phyloP scores from a whole-genome alignment of 2,329 filamentous ascomycete genomes.

The Cladorrhinum sp. region DNA sequence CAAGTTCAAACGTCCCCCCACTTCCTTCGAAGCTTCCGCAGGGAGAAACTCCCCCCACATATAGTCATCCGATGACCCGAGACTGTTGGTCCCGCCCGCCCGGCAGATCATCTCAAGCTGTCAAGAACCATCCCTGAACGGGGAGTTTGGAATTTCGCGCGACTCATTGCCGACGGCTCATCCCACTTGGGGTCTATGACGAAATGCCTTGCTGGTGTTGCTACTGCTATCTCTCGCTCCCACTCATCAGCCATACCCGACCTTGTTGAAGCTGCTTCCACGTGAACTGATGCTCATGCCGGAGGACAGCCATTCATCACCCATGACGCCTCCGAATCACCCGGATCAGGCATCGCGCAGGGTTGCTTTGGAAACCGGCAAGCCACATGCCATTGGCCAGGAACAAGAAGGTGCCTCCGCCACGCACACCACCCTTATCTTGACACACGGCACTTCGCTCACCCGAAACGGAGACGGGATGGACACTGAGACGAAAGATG shows the following conservation, averaged over 20 bases:
- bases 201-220: background rate
- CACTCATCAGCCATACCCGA: background rate
- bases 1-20: background rate
- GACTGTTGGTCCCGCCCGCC: background rate
- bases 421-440: background rate
- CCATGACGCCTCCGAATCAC: background rate
- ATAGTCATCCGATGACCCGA: background rate
- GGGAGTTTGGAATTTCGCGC: background rate
- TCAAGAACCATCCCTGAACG: background rate
- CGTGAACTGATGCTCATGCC: background rate
- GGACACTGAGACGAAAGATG: background rate
- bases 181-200: background rate
- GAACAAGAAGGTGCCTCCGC: background rate
- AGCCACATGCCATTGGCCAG: background rate
- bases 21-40: too few relatives aligned
- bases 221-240: too few relatives aligned
- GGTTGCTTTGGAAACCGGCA: background rate
- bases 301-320: background rate
- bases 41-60: background rate
- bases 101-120: background rate
- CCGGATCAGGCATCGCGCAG: background rate
- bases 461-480: background rate
- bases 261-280: background rate
- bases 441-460: background rate
- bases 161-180: background rate